phyloP scores from a whole-genome alignment of 2,329 filamentous ascomycete genomes.

The Atkinsonella texensis region DNA sequence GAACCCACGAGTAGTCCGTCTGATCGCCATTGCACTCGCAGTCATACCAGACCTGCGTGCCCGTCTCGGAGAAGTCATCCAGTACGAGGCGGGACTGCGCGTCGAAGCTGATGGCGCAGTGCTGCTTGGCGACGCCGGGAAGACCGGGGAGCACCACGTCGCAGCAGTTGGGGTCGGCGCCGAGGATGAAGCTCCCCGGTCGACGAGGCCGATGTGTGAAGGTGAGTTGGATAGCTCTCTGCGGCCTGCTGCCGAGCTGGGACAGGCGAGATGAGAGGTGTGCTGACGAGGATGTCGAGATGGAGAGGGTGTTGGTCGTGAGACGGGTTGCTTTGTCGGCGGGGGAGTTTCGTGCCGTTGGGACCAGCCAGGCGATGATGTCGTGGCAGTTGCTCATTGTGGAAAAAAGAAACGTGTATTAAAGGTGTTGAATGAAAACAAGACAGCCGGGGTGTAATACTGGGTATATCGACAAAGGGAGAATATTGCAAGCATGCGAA shows the following conservation, averaged over 20 bases:
- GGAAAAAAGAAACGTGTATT: constrained; percentile 7
- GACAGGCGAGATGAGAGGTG: constrained; percentile 18
- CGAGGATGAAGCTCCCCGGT: constrained; percentile 25
- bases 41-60: constrained; percentile 31
- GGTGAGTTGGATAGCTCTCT: constrained; percentile 22
- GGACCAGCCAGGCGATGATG: constrained; percentile 29
- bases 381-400: constrained; percentile 14
- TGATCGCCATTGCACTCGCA: constrained; percentile 27
- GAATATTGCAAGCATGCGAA: no score
- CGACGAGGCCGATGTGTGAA: constrained; percentile 22
- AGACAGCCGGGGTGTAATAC: neutral
- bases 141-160: constrained; percentile 25
- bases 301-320: constrained; percentile 18
- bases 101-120: constrained; percentile 28
- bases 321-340: constrained; percentile 22
- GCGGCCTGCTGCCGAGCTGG: constrained; percentile 12
- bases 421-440: constrained; percentile 1
- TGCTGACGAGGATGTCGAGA: constrained; percentile 14
- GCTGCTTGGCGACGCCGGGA: constrained; percentile 22
- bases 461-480: neutral
- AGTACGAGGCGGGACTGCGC: constrained; percentile 24
- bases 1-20: constrained; percentile 23
- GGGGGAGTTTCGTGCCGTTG: constrained; percentile 20
- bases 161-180: constrained; percentile 23
- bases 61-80: constrained; percentile 24